Conservation (phyloP, 108 stramenopile genomes). For the Fistulifera pelliculosa region DNA sequence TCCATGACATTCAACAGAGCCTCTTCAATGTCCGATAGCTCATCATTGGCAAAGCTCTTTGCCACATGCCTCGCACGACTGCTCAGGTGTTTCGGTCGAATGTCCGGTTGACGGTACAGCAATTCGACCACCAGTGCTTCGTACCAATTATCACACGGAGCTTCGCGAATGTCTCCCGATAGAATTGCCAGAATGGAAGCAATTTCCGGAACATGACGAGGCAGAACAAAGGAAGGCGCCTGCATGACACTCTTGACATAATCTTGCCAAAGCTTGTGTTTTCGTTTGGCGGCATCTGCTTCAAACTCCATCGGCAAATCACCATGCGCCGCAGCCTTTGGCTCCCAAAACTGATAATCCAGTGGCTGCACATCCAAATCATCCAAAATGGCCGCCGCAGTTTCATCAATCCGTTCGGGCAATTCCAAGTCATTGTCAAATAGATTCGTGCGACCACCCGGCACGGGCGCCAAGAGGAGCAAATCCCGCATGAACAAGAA, state of each 20-base stretch:
- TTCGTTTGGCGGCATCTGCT: conserved; percentile 3
- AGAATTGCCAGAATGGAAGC: conserved; percentile 22
- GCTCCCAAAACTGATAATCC: conserved; percentile 62
- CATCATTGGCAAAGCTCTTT: too few relatives aligned
- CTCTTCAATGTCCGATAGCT: neutral
- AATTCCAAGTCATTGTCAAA: conserved; percentile 30
- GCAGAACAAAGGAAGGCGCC: conserved; percentile 1
- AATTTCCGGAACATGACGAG: conserved; percentile 34
- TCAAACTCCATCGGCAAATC: neutral
- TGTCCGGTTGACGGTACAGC: conserved; percentile 49
- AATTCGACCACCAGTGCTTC: conserved; percentile 58
- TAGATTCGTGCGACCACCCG: conserved; percentile 54
- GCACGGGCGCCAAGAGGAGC: conserved; percentile 60
- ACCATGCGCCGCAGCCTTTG: conserved; percentile 7
- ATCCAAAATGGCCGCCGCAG: conserved; percentile 3
- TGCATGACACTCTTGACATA: conserved; percentile 13
- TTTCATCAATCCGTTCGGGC: conserved; percentile 19
- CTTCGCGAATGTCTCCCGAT: conserved; percentile 21
- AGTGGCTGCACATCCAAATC: conserved; percentile 18
- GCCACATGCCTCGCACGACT: conserved; percentile 39
- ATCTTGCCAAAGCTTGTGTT: conserved; percentile 45
- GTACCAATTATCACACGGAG: conserved; percentile 33
- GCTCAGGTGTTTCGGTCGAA: conserved; percentile 44
- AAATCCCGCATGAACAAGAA: conserved; percentile 43
- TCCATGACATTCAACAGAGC: conserved; percentile 62